Evolutionary conservation across 495 filamentous ascomycete genomes (phyloP).

Genomic region (Penicillium cinerascens): DNA sequence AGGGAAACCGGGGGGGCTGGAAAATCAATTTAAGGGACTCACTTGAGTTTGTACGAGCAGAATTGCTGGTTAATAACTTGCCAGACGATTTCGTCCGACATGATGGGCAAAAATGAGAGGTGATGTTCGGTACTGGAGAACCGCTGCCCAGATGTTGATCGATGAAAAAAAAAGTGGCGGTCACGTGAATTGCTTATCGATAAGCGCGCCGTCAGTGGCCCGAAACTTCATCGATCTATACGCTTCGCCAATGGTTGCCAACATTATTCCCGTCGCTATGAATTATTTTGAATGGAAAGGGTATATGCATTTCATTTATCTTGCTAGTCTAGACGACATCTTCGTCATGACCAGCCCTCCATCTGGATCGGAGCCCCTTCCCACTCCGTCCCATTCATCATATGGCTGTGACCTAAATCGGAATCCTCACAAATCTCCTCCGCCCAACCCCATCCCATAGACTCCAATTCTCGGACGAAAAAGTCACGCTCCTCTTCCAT

Average conservation of each 20-base stretch:
- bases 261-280: neutral
- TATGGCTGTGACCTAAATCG: constrained; percentile 36
- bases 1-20: constrained; percentile 1
- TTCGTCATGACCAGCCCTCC: constrained; percentile 37
- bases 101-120: constrained; percentile 18
- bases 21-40: constrained; percentile 24
- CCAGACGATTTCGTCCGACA: constrained; percentile 97
- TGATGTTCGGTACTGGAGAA: constrained; percentile 13
- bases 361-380: constrained; percentile 43
- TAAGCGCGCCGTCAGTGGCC: constrained; percentile 20
- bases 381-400: constrained; percentile 45
- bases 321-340: neutral
- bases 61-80: constrained; percentile 94
- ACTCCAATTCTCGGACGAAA: constrained; percentile 84
- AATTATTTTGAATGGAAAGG: neutral
- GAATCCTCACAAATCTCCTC: constrained; percentile 45
- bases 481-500: constrained; percentile 83
- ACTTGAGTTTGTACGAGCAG: constrained; percentile 96
- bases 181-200: constrained; percentile 41
- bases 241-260: neutral
- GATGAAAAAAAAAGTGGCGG: constrained; percentile 34
- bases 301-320: constrained; percentile 13
- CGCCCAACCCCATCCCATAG: constrained; percentile 60
- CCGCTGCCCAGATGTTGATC: constrained; percentile 21
- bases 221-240: neutral